Evolutionary conservation across 192 early-diverging fungal genomes (phyloP), one percentile per base, ranked within the genome.

Genomic region (Coemansia sp.): DNA sequence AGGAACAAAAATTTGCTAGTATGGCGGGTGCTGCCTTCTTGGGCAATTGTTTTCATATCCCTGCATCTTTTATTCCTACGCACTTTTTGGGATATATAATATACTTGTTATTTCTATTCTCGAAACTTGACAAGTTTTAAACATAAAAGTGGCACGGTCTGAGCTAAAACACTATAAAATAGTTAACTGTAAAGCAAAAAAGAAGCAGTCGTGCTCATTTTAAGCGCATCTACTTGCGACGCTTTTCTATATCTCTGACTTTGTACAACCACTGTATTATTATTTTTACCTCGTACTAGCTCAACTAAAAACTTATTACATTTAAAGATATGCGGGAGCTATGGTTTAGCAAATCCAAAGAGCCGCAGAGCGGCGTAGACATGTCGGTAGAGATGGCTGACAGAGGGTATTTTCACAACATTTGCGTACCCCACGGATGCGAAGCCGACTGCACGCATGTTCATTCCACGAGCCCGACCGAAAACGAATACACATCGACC

Each of bases 401-500:
- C 23, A 10, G 23, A 12, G 52, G 52, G 4, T 54, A 54, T 9
- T 60, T 60, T n/a, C 45, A 60, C 7, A 18, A 43, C 23, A 48
- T 48, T 29, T 60, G 29, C 45, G 4, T 47, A 35, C 53, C 61
- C 16, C 48, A 22, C 3, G 43, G 13, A 14, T 49, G 43, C 16
- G 45, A 26, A 18, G 59, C 45, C 14, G 43, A 22, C 0, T 60
- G 59, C 16, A 24, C 14, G 11, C 26, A 45, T 60, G 20, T 18
- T 20, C 39, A 58, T 23, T 58, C 57, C 2, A 43, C 41, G 2
- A 68, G 19, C 14, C 22, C 23, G 16, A 52, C 52, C 1, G 59
- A 56, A 29, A 68, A 68, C 19, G 38, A 54, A 27, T 49, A 59
- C 50, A 54, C 48, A 3, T 32, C 59, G 5, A 26, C 58, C 20